A percentile compares a stretch with the other conserved stretches of the same genome.
Evolutionary conservation across 2,329 filamentous ascomycete genomes (phyloP).

Genomic region (Verticillium nonalfalfae): DNA sequence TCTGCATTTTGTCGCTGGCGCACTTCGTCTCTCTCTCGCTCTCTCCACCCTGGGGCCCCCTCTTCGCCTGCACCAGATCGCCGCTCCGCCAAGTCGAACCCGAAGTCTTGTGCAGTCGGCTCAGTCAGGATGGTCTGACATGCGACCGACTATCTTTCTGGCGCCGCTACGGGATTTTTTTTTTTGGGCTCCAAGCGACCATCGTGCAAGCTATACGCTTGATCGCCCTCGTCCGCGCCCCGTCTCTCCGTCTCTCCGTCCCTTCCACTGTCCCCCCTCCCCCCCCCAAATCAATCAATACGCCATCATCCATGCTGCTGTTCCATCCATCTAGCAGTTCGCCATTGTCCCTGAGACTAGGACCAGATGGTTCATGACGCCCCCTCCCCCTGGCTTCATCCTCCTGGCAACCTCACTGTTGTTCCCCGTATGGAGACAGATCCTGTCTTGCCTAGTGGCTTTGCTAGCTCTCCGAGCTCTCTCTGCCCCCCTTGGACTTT

Average conservation of each 20-base stretch:
- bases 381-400: neutral
- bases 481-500: neutral
- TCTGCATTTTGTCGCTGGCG: neutral
- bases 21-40: neutral
- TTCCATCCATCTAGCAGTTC: neutral
- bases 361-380: neutral
- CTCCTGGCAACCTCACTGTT: neutral
- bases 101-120: neutral
- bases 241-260: slow-evolving; percentile 2
- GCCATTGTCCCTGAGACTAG: neutral
- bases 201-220: too few species aligned
- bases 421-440: neutral
- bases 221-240: neutral
- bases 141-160: too few species aligned
- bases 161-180: too few species aligned
- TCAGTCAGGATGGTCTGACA: neutral
- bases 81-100: neutral
- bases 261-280: too few species aligned
- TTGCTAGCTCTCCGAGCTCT: neutral
- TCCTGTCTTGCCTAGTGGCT: neutral
- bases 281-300: neutral
- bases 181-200: too few species aligned
- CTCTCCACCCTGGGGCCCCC: neutral
- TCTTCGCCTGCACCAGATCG: neutral
- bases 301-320: neutral